Conservation (phyloP, 352 stramenopile genomes). For the Globisporangium alternatum region DNA sequence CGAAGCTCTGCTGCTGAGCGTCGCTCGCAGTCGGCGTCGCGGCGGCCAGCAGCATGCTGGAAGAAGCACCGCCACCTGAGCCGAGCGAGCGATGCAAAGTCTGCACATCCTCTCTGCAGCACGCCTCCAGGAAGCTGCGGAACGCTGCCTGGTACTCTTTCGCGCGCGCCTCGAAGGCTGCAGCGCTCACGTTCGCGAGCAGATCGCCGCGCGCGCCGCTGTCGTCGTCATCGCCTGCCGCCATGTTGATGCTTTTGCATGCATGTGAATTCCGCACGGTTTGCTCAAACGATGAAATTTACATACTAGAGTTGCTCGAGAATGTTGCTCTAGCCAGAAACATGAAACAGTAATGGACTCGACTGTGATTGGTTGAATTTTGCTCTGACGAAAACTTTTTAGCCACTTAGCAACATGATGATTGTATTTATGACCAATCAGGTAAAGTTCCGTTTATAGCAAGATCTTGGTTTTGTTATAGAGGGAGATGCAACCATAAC, state of each 20-base stretch:
- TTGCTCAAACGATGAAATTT: too few relatives aligned
- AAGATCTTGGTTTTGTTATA: too few relatives aligned
- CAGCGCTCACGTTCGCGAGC: conserved; percentile 18
- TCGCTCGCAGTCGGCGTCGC: conserved; percentile 7
- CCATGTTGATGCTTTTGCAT: neutral
- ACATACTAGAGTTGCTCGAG: too few relatives aligned
- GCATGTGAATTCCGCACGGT: too few relatives aligned
- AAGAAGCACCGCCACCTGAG: neutral
- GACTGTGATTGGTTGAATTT: too few relatives aligned
- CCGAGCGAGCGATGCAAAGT: conserved; percentile 10
- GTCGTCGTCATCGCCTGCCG: conserved; percentile 55
- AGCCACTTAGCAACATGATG: too few relatives aligned
- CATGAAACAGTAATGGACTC: too few relatives aligned
- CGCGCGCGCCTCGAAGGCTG: conserved; percentile 17
- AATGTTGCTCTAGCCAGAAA: too few relatives aligned
- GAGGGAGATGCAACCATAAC: too few relatives aligned
- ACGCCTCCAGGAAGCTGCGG: conserved; percentile 18
- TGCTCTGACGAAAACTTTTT: too few relatives aligned
- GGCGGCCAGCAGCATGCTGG: neutral
- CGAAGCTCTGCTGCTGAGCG: conserved; percentile 30
- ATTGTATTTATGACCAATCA: too few relatives aligned
- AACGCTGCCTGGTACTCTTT: conserved; percentile 22
- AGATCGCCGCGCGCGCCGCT: conserved; percentile 9
- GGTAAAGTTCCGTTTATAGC: too few relatives aligned
- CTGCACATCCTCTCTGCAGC: conserved; percentile 11